phyloP scores from a whole-genome alignment of 2,329 filamentous ascomycete species.

The Penicillium thymicola region DNA sequence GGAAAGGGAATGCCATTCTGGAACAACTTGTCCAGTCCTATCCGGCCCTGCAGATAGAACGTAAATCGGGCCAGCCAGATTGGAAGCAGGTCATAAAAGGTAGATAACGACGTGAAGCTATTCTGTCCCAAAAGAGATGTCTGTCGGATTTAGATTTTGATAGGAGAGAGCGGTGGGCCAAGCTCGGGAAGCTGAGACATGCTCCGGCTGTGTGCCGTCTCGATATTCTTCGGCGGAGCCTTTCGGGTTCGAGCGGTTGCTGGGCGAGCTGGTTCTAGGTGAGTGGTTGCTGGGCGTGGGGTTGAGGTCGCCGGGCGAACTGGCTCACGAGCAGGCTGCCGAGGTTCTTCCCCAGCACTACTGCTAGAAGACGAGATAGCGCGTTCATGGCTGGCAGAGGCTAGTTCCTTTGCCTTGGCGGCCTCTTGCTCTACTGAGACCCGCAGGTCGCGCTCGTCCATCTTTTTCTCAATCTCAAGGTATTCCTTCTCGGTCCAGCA shows the following conservation, averaged over 20 bases:
- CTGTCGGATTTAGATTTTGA: slow-evolving; percentile 46
- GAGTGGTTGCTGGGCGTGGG: slow-evolving; percentile 30
- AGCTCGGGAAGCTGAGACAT: slow-evolving; percentile 48
- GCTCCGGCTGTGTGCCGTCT: slow-evolving; percentile 34
- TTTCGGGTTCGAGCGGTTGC: slow-evolving; percentile 31
- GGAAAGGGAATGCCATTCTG: background rate
- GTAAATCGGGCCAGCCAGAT: slow-evolving; percentile 20
- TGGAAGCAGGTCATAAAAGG: background rate
- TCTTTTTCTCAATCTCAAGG: slow-evolving; percentile 56
- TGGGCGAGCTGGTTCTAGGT: slow-evolving; percentile 21
- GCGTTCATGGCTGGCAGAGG: slow-evolving; percentile 49
- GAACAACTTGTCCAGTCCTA: slow-evolving; percentile 1
- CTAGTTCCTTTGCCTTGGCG: slow-evolving; percentile 15
- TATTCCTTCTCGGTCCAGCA: slow-evolving; percentile 85
- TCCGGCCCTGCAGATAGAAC: slow-evolving; percentile 3
- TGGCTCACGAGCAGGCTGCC: background rate
- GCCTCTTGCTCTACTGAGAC: slow-evolving; percentile 27
- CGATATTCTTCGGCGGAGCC: slow-evolving; percentile 34
- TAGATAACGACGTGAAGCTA: background rate
- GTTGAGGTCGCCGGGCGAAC: slow-evolving; percentile 32
- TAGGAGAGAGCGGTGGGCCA: slow-evolving; percentile 47
- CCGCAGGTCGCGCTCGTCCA: slow-evolving; percentile 33
- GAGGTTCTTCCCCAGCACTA: slow-evolving; percentile 41
- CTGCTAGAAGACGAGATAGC: slow-evolving; percentile 65
- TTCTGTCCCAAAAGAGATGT: background rate